Evolutionary conservation across 2,329 filamentous ascomycete species (phyloP).

Genomic region (Intubia oerlemansii): DNA sequence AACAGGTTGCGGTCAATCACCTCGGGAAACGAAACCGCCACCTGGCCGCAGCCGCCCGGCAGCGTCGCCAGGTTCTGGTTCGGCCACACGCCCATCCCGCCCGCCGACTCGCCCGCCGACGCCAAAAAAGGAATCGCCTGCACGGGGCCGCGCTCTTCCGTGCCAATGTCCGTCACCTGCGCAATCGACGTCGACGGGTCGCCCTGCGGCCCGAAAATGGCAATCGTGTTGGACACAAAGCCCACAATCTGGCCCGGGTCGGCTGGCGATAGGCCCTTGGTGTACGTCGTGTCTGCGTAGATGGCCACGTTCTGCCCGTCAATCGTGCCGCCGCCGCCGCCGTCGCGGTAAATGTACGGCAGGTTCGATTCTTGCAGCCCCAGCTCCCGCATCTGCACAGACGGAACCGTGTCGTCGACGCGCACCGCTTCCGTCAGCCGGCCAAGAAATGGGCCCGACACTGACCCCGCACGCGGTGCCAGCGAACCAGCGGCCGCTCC

Average conservation of each 20-base stretch:
- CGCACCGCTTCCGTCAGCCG: neutral
- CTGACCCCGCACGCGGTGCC: no score
- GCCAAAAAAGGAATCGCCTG: constrained; percentile 4
- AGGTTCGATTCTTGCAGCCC: constrained; percentile 7
- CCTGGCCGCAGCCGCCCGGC: neutral
- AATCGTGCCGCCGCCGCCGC: constrained; percentile 8
- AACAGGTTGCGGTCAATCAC: constrained; percentile 7
- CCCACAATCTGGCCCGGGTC: constrained; percentile 4
- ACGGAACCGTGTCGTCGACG: constrained; percentile 2
- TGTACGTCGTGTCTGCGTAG: constrained; percentile 7
- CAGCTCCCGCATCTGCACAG: constrained; percentile 2
- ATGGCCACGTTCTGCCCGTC: constrained; percentile 7
- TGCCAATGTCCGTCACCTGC: constrained; percentile 4
- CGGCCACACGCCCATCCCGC: constrained; percentile 5
- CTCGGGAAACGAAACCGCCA: constrained; percentile 5
- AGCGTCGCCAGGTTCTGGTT: constrained; percentile 7
- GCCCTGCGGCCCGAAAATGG: neutral
- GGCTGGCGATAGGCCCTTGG: constrained; percentile 5
- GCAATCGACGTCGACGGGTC: neutral
- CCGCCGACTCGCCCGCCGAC: constrained; percentile 3
- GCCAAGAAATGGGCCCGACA: no score
- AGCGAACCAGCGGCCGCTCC: neutral
- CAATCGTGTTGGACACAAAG: constrained; percentile 8
- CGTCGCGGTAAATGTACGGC: constrained; percentile 8
- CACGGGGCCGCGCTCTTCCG: neutral